Percentiles rank a stretch among this genome's conserved stretches.
Conservation (phyloP, 768 basidiomycete species). For the Podaxis sp. region DNA sequence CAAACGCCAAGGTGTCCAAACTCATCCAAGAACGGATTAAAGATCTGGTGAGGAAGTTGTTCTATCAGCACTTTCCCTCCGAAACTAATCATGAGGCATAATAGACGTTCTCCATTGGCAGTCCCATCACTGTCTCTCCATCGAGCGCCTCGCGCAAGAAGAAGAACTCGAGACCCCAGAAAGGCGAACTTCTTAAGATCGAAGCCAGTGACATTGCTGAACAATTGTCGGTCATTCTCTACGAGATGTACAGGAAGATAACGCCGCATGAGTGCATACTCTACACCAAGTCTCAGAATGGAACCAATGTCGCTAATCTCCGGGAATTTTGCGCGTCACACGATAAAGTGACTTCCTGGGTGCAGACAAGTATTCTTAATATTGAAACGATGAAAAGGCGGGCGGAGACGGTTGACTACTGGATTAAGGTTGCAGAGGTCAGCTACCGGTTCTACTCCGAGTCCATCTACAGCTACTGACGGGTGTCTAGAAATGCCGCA, state of each 20-base stretch:
- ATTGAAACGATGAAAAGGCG: slow-evolving; percentile 51
- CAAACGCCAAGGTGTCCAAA: slow-evolving; percentile 38
- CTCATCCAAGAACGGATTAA: slow-evolving; percentile 51
- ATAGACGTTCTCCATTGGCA: slow-evolving; percentile 24
- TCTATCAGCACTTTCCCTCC: slow-evolving; percentile 3
- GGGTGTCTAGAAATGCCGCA: slow-evolving; percentile 56
- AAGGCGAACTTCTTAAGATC: slow-evolving; percentile 62
- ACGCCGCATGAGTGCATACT: slow-evolving; percentile 72
- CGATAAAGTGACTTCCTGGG: slow-evolving; percentile 67
- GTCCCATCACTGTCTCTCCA: slow-evolving; percentile 24
- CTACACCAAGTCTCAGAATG: slow-evolving; percentile 48
- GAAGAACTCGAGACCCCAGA: slow-evolving; percentile 49
- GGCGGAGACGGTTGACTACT: slow-evolving; percentile 63
- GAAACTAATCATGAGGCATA: slow-evolving; percentile 12
- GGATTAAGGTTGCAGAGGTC: slow-evolving; percentile 81
- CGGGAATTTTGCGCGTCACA: slow-evolving; percentile 57
- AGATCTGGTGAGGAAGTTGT: slow-evolving; percentile 45
- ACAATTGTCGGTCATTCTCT: slow-evolving; percentile 79
- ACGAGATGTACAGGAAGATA: slow-evolving; percentile 65
- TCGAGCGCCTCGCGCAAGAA: slow-evolving; percentile 29
- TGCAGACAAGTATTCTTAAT: slow-evolving; percentile 60
- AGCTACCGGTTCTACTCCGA: slow-evolving; percentile 20
- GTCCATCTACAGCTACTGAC: neutral
- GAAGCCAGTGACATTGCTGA: slow-evolving; percentile 74
- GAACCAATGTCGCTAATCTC: slow-evolving; percentile 42